Conservation (phyloP, 192 early-diverging fungal species). For the Cetraspora pellucida region DNA sequence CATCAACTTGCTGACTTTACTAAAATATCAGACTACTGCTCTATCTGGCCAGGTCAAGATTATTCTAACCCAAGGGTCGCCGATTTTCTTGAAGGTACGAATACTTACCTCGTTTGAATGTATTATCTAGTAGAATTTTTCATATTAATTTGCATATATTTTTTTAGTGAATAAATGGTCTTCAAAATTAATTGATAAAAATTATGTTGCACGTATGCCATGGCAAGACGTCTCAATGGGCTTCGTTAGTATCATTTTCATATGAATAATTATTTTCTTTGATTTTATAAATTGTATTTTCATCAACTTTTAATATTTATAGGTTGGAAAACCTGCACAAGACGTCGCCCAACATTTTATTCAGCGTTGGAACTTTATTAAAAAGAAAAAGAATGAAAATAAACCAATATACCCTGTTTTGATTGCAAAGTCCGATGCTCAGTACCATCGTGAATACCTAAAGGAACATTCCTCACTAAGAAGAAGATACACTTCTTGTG, state of each 20-base stretch:
- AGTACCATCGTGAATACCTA: constrained; percentile 12
- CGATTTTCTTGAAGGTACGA: constrained; percentile 64
- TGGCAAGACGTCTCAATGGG: constrained; percentile 88
- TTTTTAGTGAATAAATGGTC: constrained; percentile 54
- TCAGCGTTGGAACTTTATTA: constrained; percentile 91
- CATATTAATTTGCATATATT: background rate
- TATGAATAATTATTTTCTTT: background rate
- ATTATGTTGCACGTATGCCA: constrained; percentile 71
- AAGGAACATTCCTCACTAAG: background rate
- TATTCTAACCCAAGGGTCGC: constrained; percentile 88
- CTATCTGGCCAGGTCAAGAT: constrained; percentile 77
- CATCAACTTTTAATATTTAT: background rate
- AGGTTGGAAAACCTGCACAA: constrained; percentile 75
- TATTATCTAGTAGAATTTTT: background rate
- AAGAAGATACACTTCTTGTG: constrained; percentile 40
- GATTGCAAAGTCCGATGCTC: constrained; percentile 70
- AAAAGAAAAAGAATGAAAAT: constrained; percentile 66
- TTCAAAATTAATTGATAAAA: constrained; percentile 49
- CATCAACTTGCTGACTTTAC: constrained; percentile 78
- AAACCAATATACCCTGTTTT: constrained; percentile 64
- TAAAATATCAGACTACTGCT: constrained; percentile 44
- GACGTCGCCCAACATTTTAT: constrained; percentile 89
- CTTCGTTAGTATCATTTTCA: constrained; percentile 47
- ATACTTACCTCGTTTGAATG: background rate
- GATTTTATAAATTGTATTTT: background rate